These are phyloP conservation scores for Colletotrichum limetticola DNA, from an alignment of 2,329 filamentous ascomycete genomes.

Conservation along the genomic window DNA sequence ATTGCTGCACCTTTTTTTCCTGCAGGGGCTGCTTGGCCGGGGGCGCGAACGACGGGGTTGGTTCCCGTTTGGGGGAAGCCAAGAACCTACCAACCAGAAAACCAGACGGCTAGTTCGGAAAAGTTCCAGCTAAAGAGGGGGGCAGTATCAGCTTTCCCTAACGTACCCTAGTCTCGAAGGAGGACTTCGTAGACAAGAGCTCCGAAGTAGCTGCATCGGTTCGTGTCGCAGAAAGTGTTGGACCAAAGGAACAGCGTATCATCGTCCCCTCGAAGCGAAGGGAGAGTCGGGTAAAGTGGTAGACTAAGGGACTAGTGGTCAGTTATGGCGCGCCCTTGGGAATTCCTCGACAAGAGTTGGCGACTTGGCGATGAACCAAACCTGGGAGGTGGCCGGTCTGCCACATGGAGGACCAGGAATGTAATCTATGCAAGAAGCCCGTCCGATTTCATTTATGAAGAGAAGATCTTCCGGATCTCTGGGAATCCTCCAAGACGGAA, in stretches of 20 bases:
- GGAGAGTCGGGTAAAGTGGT: neutral
- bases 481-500: neutral
- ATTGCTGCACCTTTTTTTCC: neutral
- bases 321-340: neutral
- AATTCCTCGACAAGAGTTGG: neutral
- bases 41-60: constrained; percentile 5
- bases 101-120: neutral
- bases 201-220: neutral
- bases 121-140: neutral
- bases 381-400: constrained; percentile 2
- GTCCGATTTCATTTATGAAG: constrained; percentile 20
- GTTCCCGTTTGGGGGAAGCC: constrained; percentile 23
- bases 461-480: constrained; percentile 17
- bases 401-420: constrained; percentile 21
- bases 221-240: neutral
- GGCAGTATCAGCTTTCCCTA: neutral
- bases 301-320: neutral
- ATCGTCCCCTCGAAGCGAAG: constrained; percentile 12
- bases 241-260: constrained; percentile 12
- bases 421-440: neutral
- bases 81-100: constrained; percentile 1
- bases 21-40: constrained; percentile 30
- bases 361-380: neutral
- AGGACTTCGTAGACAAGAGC: neutral
- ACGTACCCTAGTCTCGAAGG: neutral